Evolutionary conservation across 1,284 basidiomycete genomes (phyloP).

Genomic region (Rhizoctonia solani): DNA sequence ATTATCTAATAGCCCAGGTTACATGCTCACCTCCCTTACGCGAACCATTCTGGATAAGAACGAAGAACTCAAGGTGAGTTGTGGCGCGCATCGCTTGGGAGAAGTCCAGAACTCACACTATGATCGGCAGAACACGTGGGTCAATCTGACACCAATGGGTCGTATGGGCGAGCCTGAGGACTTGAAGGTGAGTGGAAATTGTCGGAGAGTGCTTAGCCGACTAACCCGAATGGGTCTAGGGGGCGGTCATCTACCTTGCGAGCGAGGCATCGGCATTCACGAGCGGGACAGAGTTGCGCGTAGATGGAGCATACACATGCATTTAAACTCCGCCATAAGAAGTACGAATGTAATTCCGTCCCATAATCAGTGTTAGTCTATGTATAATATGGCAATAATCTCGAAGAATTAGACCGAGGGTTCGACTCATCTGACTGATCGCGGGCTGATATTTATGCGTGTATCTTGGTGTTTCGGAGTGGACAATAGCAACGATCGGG

Average conservation of each 20-base stretch:
- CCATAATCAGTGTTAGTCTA: not conserved
- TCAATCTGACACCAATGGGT: constrained; percentile 82
- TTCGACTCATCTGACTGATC: not conserved
- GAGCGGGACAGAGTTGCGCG: constrained; percentile 80
- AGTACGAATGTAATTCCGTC: not conserved
- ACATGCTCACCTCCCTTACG: constrained; percentile 88
- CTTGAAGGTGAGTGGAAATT: constrained; percentile 57
- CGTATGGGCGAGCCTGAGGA: constrained; percentile 80
- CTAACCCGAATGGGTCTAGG: constrained; percentile 49
- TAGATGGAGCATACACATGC: constrained; percentile 82
- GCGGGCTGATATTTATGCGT: not conserved
- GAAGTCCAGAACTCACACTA: constrained; percentile 33
- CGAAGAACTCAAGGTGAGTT: constrained; percentile 66
- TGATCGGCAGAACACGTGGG: constrained; percentile 63
- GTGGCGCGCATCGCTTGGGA: constrained; percentile 34
- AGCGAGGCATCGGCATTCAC: constrained; percentile 86
- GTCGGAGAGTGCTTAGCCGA: constrained; percentile 28
- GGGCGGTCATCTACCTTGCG: constrained; percentile 82
- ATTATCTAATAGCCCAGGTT: constrained; percentile 66
- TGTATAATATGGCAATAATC: not conserved
- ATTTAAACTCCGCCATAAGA: constrained; percentile 38
- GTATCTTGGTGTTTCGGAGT: not conserved
- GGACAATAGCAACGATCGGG: not conserved
- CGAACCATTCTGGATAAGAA: constrained; percentile 75
- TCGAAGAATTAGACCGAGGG: constrained; percentile 1